phyloP scores from a whole-genome alignment of 805 yeast species.

The Candida xiaguanensis region DNA sequence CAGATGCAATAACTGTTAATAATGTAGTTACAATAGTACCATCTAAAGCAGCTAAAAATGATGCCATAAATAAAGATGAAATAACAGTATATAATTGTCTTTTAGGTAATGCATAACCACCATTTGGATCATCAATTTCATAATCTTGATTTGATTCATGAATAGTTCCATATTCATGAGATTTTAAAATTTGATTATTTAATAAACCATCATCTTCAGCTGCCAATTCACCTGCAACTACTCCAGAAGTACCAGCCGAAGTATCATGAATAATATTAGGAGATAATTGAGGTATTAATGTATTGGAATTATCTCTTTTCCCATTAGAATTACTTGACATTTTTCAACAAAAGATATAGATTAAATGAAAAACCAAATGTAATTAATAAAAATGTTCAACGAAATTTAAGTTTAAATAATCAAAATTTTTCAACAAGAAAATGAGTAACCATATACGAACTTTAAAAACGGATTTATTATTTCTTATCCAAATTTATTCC shows the following conservation, averaged over 20 bases:
- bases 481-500: too few species aligned
- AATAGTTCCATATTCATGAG: slow-evolving; percentile 18
- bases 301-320: not conserved
- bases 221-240: slow-evolving; percentile 33
- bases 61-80: slow-evolving; percentile 30
- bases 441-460: too few species aligned
- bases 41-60: slow-evolving; percentile 64
- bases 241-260: slow-evolving; percentile 29
- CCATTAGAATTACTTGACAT: not conserved
- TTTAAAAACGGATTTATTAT: too few species aligned
- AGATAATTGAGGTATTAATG: slow-evolving; percentile 6
- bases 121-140: slow-evolving; percentile 13
- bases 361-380: not conserved
- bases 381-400: too few species aligned
- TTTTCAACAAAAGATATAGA: not conserved
- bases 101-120: slow-evolving; percentile 28
- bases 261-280: slow-evolving; percentile 24
- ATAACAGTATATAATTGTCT: slow-evolving; percentile 27
- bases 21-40: slow-evolving; percentile 66
- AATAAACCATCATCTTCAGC: slow-evolving; percentile 29
- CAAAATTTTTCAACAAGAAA: too few species aligned
- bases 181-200: slow-evolving; percentile 8
- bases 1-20: slow-evolving; percentile 64
- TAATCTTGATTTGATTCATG: slow-evolving; percentile 1
- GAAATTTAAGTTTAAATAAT: too few species aligned